These are phyloP conservation scores for Globisporangium ultimum DNA, from an alignment of 352 stramenopile genomes.

Conservation along the genomic window DNA sequence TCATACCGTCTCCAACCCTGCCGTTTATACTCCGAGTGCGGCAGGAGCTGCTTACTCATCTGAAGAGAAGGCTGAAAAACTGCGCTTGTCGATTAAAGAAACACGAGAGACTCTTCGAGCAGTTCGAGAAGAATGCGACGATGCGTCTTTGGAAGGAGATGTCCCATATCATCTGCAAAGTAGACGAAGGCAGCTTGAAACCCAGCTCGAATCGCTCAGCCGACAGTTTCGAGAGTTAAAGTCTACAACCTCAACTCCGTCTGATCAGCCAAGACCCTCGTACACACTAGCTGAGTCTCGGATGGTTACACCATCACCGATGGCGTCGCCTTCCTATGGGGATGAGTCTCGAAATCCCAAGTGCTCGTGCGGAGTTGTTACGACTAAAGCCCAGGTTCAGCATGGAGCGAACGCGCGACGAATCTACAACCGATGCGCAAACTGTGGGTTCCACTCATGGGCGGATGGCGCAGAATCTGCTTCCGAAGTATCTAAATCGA, in stretches of 20 bases:
- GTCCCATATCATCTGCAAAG: constrained; percentile 48
- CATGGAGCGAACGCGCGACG: constrained; percentile 63
- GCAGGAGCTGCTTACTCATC: constrained; percentile 13
- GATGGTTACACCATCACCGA: not conserved
- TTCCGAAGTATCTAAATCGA: constrained; percentile 6
- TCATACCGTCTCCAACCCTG: not conserved
- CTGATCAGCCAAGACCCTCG: constrained; percentile 15
- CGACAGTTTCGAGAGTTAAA: constrained; percentile 60
- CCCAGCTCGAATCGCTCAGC: constrained; percentile 55
- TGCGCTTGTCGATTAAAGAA: constrained; percentile 53
- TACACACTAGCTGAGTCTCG: constrained; percentile 9
- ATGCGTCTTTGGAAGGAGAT: constrained; percentile 77
- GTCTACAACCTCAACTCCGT: constrained; percentile 16
- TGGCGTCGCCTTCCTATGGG: constrained; percentile 9
- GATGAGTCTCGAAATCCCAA: constrained; percentile 19
- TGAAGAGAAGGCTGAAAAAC: constrained; percentile 19
- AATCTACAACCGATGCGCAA: constrained; percentile 67
- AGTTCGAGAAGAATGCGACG: constrained; percentile 78
- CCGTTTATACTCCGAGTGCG: not conserved
- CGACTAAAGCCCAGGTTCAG: constrained; percentile 53
- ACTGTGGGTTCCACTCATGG: constrained; percentile 80
- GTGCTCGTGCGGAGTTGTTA: constrained; percentile 67
- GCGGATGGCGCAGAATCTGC: constrained; percentile 27
- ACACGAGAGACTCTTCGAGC: constrained; percentile 59
- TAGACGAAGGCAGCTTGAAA: constrained; percentile 47